phyloP scores from a whole-genome alignment of 345 rosid genomes.

The Mercurialis annua region DNA sequence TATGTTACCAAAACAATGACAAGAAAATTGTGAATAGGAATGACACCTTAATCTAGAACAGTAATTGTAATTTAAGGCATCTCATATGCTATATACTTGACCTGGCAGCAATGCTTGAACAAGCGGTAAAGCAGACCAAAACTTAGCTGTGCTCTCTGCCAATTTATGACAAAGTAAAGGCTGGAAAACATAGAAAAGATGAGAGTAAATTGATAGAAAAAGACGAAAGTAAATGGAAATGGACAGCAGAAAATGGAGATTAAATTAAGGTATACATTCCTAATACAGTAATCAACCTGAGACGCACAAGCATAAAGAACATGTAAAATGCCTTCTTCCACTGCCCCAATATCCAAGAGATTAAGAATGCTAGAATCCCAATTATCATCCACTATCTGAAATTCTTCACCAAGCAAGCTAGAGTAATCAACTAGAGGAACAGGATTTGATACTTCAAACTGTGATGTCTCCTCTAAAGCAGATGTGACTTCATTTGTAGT shows the following conservation, averaged over 20 bases:
- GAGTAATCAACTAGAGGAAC: conserved; percentile 51
- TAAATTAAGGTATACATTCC: conserved; percentile 10
- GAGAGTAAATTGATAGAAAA: conserved; percentile 17
- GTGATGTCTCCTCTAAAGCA: conserved; percentile 39
- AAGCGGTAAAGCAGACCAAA: conserved; percentile 76
- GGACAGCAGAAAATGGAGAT: conserved; percentile 13
- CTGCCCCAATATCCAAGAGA: conserved; percentile 62
- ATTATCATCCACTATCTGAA: conserved; percentile 44
- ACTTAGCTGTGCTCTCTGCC: conserved; percentile 50
- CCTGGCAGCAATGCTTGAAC: conserved; percentile 83
- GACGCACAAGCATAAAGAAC: conserved; percentile 85
- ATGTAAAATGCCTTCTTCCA: conserved; percentile 83
- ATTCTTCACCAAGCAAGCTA: conserved; percentile 70
- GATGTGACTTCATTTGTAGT: conserved; percentile 34
- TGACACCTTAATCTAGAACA: not conserved
- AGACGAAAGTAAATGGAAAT: conserved; percentile 20
- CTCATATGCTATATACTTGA: conserved; percentile 24
- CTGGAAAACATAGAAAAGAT: conserved; percentile 36
- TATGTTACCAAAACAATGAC: not conserved
- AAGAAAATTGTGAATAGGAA: not conserved
- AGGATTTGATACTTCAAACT: conserved; percentile 38
- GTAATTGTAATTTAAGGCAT: not conserved
- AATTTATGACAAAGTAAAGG: conserved; percentile 60
- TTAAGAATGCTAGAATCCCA: conserved; percentile 52
- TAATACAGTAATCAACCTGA: conserved; percentile 57